Percentiles rank a stretch among this genome's conserved stretches.
These are phyloP conservation scores for Thielaviopsis cerberus DNA, from an alignment of 2,329 filamentous ascomycete genomes.

Conservation along the genomic window DNA sequence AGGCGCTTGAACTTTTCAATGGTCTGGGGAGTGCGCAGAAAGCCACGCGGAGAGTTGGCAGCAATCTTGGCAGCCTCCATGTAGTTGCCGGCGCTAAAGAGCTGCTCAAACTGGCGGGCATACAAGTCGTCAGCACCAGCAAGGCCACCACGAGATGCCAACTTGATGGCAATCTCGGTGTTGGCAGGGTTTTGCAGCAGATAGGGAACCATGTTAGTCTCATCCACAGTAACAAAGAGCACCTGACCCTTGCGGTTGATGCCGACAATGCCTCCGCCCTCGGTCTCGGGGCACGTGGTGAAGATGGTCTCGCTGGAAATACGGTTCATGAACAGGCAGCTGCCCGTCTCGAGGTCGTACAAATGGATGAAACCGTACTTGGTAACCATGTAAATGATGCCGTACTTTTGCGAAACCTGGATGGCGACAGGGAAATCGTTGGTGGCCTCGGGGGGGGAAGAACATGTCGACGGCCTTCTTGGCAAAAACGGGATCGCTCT, in stretches of 20 bases:
- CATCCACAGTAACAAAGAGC: constrained; percentile 81
- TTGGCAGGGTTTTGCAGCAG: constrained; percentile 93
- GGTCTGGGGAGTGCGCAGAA: constrained; percentile 82
- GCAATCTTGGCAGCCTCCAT: constrained; percentile 85
- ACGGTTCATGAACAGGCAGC: constrained; percentile 97
- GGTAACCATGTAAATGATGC: constrained; percentile 89
- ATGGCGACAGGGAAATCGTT: constrained; percentile 98
- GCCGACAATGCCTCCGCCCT: constrained; percentile 74
- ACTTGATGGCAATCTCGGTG: constrained; percentile 80
- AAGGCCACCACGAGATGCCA: constrained; percentile 82
- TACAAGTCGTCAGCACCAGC: constrained; percentile 90
- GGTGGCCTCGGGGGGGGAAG: constrained; percentile 83
- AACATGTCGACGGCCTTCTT: constrained; percentile 98
- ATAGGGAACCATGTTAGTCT: constrained; percentile 79
- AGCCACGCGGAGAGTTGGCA: constrained; percentile 87
- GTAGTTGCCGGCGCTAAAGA: constrained; percentile 65
- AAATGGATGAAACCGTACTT: constrained; percentile 99
- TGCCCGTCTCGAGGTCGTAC: constrained; percentile 89
- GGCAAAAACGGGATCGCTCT: constrained; percentile 70
- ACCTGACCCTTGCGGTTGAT: constrained; percentile 98
- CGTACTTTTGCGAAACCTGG: constrained; percentile 92
- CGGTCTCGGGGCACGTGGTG: constrained; percentile 67
- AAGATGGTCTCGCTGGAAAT: constrained; percentile 99
- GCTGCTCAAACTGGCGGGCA: constrained; percentile 76
- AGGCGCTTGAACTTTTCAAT: constrained; percentile 90